A percentile compares a stretch with the other conserved stretches of the same genome.
Conservation (phyloP, 805 yeast species). For the Ogataea haglerorum region DNA sequence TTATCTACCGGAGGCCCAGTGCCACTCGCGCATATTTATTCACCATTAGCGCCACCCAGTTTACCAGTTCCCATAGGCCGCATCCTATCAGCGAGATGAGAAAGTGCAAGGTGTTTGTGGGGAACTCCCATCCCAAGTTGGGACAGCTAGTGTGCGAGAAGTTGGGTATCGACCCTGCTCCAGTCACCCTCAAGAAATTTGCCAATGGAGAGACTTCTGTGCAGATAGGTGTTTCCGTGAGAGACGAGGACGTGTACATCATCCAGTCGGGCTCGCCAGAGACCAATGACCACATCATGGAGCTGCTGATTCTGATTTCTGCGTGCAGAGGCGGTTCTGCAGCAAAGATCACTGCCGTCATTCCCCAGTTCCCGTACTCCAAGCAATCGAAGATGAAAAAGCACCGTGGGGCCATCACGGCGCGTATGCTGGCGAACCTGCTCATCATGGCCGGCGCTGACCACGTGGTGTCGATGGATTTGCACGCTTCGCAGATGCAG, state of each 20-base stretch:
- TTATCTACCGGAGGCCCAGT: slow-evolving; percentile 1
- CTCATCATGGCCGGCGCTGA: slow-evolving; percentile 98
- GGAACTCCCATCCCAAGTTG: slow-evolving; percentile 93
- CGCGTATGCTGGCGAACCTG: slow-evolving; percentile 94
- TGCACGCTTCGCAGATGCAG: slow-evolving; percentile 97
- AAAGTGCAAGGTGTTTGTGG: slow-evolving; percentile 95
- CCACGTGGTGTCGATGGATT: slow-evolving; percentile 96
- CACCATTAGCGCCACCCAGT: slow-evolving; percentile 4
- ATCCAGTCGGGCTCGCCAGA: slow-evolving; percentile 89
- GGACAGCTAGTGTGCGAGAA: slow-evolving; percentile 88
- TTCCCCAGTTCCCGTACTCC: slow-evolving; percentile 97
- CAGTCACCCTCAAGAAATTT: slow-evolving; percentile 85
- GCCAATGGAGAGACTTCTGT: slow-evolving; percentile 98
- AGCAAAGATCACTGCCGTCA: slow-evolving; percentile 92
- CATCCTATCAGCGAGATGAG: slow-evolving; percentile 55
- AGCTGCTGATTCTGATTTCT: slow-evolving; percentile 82
- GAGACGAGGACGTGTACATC: slow-evolving; percentile 95
- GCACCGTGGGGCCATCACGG: slow-evolving; percentile 98
- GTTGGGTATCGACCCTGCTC: slow-evolving; percentile 90
- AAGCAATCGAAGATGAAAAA: slow-evolving; percentile 98
- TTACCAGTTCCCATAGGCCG: neutral
- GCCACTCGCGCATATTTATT: slow-evolving; percentile 3
- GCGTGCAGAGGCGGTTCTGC: slow-evolving; percentile 99
- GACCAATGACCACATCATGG: slow-evolving; percentile 94
- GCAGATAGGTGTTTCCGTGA: slow-evolving; percentile 88